Evolutionary conservation across 805 yeast species (phyloP).

Genomic region (Metschnikowia aberdeeniae): DNA sequence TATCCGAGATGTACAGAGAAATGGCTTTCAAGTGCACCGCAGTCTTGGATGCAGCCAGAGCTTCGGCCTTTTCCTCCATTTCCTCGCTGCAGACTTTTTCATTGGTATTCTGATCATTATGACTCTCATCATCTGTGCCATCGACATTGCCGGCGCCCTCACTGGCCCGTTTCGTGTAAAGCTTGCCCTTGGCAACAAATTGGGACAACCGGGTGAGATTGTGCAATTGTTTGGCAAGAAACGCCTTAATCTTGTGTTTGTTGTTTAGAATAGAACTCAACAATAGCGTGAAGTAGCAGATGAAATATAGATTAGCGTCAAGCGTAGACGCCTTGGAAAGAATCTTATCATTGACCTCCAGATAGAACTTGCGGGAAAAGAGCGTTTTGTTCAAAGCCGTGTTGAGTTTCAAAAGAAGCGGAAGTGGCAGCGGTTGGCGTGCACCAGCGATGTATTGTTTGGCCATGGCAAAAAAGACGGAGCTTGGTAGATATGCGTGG

Average conservation of each 20-base stretch:
- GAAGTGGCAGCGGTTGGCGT: slow-evolving; percentile 17
- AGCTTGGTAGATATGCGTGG: background rate
- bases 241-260: slow-evolving; percentile 29
- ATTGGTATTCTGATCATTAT: background rate
- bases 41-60: slow-evolving; percentile 16
- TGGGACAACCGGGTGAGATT: slow-evolving; percentile 19
- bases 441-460: background rate
- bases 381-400: slow-evolving; percentile 28
- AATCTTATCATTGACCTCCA: slow-evolving; percentile 38
- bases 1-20: slow-evolving; percentile 36
- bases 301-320: slow-evolving; percentile 38
- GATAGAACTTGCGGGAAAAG: slow-evolving; percentile 37
- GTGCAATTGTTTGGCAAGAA: slow-evolving; percentile 24
- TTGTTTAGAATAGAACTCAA: slow-evolving; percentile 35
- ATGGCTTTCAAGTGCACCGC: slow-evolving; percentile 35
- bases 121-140: background rate
- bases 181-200: background rate
- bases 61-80: background rate
- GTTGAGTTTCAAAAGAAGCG: slow-evolving; percentile 26
- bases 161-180: background rate
- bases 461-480: background rate
- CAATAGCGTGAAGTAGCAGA: slow-evolving; percentile 40
- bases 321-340: slow-evolving; percentile 31
- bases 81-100: background rate
- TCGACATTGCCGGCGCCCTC: background rate